Evolutionary conservation across 257 asterid species (phyloP).

Genomic region (Primulina eburnea): DNA sequence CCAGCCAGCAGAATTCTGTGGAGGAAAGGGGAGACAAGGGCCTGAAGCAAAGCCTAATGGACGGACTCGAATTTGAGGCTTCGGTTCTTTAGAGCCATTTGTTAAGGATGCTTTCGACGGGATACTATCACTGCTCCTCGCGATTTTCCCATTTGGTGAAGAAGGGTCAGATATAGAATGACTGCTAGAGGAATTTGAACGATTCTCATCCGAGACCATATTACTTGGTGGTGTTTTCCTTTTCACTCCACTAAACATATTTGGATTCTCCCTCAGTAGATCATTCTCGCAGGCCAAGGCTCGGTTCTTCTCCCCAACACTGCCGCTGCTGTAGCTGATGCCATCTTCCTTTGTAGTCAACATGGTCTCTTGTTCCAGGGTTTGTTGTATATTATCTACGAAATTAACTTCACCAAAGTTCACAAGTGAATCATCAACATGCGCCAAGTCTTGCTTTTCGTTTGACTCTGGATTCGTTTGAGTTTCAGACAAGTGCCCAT

Average conservation of each 20-base stretch:
- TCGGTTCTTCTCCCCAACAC: conserved; percentile 27
- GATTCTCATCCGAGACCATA: conserved; percentile 14
- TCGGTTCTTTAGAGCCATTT: conserved; percentile 21
- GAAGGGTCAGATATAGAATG: conserved; percentile 23
- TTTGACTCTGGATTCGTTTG: conserved; percentile 21
- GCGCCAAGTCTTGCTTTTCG: conserved; percentile 19
- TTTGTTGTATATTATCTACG: conserved; percentile 28
- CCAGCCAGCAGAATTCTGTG: conserved; percentile 66
- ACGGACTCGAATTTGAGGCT: conserved; percentile 16
- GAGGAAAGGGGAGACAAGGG: conserved; percentile 41
- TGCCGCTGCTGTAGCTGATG: conserved; percentile 17
- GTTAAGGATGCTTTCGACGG: conserved; percentile 17
- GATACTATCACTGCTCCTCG: conserved; percentile 12
- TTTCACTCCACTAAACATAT: conserved; percentile 17
- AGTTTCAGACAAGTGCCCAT: conserved; percentile 45
- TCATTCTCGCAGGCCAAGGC: conserved; percentile 19
- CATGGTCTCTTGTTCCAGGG: conserved; percentile 23
- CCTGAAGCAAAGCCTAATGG: conserved; percentile 45
- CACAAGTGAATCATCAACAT: conserved; percentile 18
- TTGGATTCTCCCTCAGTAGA: conserved; percentile 16
- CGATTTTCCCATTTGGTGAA: conserved; percentile 14
- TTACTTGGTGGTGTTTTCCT: conserved; percentile 23
- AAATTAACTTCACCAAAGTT: conserved; percentile 19
- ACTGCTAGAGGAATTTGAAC: conserved; percentile 20
- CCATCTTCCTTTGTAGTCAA: conserved; percentile 24